Percentiles rank a stretch among this genome's conserved stretches.
Conservation (phyloP, 2,329 filamentous ascomycete genomes). For the Coleophoma cylindrospora region DNA sequence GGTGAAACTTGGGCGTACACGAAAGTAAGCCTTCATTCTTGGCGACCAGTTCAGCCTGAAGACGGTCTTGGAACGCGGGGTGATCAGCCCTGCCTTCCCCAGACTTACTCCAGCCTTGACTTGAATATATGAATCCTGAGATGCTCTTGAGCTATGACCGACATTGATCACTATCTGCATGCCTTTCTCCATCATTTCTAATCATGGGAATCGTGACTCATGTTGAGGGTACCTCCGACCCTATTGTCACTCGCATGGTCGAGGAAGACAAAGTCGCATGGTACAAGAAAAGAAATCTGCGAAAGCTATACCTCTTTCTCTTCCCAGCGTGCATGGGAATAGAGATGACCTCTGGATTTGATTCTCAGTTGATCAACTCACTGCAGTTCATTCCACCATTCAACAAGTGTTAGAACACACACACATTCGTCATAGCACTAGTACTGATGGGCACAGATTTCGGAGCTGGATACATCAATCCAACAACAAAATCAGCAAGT, state of each 20-base stretch:
- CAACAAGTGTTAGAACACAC: conserved; percentile 21
- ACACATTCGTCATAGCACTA: not conserved
- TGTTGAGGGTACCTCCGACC: conserved; percentile 24
- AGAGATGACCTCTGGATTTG: conserved; percentile 49
- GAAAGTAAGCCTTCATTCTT: not conserved
- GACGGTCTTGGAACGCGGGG: not conserved
- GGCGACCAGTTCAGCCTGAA: not conserved
- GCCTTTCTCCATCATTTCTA: no score
- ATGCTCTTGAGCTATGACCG: no score
- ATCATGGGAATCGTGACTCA: not conserved
- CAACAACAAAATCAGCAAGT: not conserved
- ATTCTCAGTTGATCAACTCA: conserved; percentile 42
- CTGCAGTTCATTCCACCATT: conserved; percentile 30
- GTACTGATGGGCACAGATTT: conserved; percentile 6
- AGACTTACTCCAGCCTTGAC: not conserved
- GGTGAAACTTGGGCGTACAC: no score
- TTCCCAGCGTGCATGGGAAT: conserved; percentile 47
- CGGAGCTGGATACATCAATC: conserved; percentile 4
- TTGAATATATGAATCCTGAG: no score
- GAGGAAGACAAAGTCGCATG: conserved; percentile 32
- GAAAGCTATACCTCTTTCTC: conserved; percentile 31
- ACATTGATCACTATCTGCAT: no score
- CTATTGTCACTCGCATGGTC: conserved; percentile 33
- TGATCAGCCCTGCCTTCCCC: not conserved
- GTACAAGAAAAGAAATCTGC: conserved; percentile 32